Percentiles rank a stretch among this genome's conserved stretches.
Evolutionary conservation across 164 flowering plant species (phyloP).

Genomic region (Brasenia schreberi): DNA sequence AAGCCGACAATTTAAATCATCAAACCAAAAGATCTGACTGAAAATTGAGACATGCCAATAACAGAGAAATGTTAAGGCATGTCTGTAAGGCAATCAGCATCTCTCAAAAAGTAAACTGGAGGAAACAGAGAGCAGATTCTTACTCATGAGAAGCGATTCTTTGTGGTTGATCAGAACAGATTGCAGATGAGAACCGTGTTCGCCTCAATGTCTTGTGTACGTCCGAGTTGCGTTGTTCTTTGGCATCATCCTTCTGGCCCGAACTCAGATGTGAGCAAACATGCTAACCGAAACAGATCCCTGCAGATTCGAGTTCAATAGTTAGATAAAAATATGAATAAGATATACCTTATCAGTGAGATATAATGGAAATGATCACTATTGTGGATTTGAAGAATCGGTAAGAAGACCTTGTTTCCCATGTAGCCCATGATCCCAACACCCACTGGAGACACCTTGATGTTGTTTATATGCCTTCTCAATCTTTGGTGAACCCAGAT

Average conservation of each 20-base stretch:
- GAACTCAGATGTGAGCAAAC: constrained; percentile 91
- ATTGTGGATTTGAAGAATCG: background rate
- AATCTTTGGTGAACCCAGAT: constrained; percentile 76
- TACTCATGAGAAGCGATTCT: constrained; percentile 90
- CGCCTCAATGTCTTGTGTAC: constrained; percentile 68
- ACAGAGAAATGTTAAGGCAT: background rate
- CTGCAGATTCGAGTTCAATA: constrained; percentile 23
- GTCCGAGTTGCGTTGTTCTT: constrained; percentile 72
- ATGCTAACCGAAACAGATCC: constrained; percentile 96
- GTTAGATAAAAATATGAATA: background rate
- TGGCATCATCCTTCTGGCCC: constrained; percentile 81
- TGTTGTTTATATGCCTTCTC: constrained; percentile 72
- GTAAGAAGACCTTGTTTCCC: constrained; percentile 80
- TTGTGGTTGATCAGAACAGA: constrained; percentile 54
- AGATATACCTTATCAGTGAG: background rate
- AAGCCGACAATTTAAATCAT: constrained; percentile 91
- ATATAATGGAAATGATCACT: background rate
- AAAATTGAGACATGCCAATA: background rate
- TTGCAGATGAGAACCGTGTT: constrained; percentile 56
- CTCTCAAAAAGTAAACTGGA: background rate
- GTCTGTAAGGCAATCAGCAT: background rate
- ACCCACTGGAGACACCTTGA: constrained; percentile 89
- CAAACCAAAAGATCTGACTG: constrained; percentile 98
- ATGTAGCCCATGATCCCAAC: constrained; percentile 97
- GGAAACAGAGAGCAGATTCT: constrained; percentile 12